phyloP scores from a whole-genome alignment of 768 basidiomycete species.

The Leccinum rimulosum region DNA sequence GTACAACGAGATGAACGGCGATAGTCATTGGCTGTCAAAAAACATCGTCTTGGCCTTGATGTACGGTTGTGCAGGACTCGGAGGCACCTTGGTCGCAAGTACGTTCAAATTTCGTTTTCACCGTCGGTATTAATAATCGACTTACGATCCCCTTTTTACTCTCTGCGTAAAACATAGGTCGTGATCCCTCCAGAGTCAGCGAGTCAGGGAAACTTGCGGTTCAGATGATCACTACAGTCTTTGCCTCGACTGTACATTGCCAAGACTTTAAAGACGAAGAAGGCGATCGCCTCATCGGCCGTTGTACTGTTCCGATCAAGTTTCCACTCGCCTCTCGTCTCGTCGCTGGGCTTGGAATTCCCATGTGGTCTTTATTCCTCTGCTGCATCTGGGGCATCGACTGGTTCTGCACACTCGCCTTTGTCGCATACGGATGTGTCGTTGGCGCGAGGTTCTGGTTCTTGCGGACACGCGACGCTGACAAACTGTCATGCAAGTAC shows the following conservation, averaged over 20 bases:
- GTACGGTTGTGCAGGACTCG: conserved; percentile 37
- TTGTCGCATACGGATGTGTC: conserved; percentile 32
- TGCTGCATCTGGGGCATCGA: conserved; percentile 37
- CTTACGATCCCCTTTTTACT: background rate
- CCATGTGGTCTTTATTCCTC: conserved; percentile 39
- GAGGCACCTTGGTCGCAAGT: conserved; percentile 40
- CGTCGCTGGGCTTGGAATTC: conserved; percentile 33
- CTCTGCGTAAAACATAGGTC: conserved; percentile 10
- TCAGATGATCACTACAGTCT: conserved; percentile 36
- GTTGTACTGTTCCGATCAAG: conserved; percentile 44
- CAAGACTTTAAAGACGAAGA: conserved; percentile 47
- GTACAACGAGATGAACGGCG: conserved; percentile 40
- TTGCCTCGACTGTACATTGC: conserved; percentile 46
- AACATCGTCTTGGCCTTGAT: conserved; percentile 40
- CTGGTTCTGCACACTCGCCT: conserved; percentile 19
- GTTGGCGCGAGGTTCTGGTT: conserved; percentile 36
- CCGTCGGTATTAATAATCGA: too few relatives aligned
- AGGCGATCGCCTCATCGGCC: conserved; percentile 40
- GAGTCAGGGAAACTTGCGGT: conserved; percentile 31
- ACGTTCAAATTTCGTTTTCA: background rate
- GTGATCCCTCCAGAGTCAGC: conserved; percentile 25
- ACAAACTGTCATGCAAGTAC: conserved; percentile 35
- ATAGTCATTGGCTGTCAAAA: conserved; percentile 38
- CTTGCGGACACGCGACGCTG: conserved; percentile 27
- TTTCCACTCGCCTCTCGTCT: conserved; percentile 38